A percentile compares a stretch with the other conserved stretches of the same genome.
These are phyloP conservation scores for Alternaria triticina DNA, from an alignment of 2,329 filamentous ascomycete genomes.

Conservation along the genomic window DNA sequence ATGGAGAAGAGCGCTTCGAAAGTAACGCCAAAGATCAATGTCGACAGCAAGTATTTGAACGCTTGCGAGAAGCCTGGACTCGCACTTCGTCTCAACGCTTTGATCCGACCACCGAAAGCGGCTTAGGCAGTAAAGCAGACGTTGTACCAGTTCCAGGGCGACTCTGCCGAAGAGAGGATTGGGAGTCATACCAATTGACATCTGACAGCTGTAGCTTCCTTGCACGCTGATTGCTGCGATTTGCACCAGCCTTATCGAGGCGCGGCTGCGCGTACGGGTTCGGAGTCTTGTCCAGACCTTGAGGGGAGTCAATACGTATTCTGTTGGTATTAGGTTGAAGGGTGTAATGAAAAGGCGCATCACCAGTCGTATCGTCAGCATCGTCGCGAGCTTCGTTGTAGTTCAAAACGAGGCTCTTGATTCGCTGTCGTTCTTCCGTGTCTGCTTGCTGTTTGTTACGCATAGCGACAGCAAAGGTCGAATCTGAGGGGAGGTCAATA, in stretches of 20 bases:
- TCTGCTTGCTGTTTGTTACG: conserved; percentile 94
- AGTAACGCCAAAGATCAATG: conserved; percentile 14
- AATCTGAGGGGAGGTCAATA: conserved; percentile 88
- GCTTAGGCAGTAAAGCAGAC: conserved; percentile 3
- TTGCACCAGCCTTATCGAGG: conserved; percentile 64
- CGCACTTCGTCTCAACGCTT: conserved; percentile 16
- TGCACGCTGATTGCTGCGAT: conserved; percentile 78
- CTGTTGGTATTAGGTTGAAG: conserved; percentile 57
- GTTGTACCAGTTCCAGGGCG: conserved; percentile 10
- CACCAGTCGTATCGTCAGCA: conserved; percentile 73
- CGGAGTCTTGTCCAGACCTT: conserved; percentile 51
- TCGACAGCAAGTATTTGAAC: not conserved
- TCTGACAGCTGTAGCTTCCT: conserved; percentile 94
- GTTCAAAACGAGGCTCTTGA: conserved; percentile 96
- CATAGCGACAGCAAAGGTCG: conserved; percentile 94
- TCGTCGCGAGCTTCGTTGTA: conserved; percentile 84
- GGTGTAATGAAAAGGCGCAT: conserved; percentile 53
- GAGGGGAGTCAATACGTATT: conserved; percentile 49
- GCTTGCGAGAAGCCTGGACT: conserved; percentile 12
- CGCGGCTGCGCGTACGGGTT: conserved; percentile 54
- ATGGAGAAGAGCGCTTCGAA: conserved; percentile 3
- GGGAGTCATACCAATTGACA: conserved; percentile 84
- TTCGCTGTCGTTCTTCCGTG: conserved; percentile 94
- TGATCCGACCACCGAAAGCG: conserved; percentile 8
- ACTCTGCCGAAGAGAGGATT: conserved; percentile 25